Evolutionary conservation across 1,139 yeast genomes (phyloP), one percentile per base, ranked within the genome.

Genomic region (Diutina rugosa): DNA sequence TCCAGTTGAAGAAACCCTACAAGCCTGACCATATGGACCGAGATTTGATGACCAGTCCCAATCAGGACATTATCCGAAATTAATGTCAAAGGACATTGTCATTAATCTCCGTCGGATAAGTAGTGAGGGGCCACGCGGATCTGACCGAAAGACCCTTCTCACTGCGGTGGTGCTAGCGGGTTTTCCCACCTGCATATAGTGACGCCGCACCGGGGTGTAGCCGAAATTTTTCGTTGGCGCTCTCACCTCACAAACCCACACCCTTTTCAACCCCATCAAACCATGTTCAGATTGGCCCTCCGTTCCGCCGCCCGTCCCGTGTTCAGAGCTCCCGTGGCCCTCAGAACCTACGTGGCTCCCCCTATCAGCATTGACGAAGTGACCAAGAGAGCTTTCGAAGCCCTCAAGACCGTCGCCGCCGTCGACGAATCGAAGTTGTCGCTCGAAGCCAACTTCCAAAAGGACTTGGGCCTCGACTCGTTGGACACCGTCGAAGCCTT

Each of bases 401-500:
- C 80, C 32, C 76, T 76, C 62, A 76, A 75, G 67, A 76, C 80
- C 52, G 79, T 76, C 59, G 78, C 79, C 61, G 77, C 80, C 58
- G 73, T 76, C 63, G 79, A 76, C 66, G 80, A 76, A 63, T 73
- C 79, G 51, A 74, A 71, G 60, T 69, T 76, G 60, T 35, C 60
- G 6, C 58, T 61, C 60, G 61, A 73, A 53, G 74, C 84, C 46
- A 76, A 81, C 58, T 81, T 81, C 70, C 79, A 77, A 64, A 79
- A 79, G 64, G 89, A 84, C 65, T 75, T 84, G 66, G 85, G 85
- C n/a, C 72, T 84, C 63, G 89, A 84, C 67, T 84, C 89, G 6
- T 76, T 84, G 61, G 89, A 84, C 64, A 81, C 87, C 57, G 87
- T 84, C 57, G 89, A 84, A 71, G 82, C 86, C 58, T 73, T 84